phyloP scores from a whole-genome alignment of 164 flowering plant genomes.

The Santalum album region DNA sequence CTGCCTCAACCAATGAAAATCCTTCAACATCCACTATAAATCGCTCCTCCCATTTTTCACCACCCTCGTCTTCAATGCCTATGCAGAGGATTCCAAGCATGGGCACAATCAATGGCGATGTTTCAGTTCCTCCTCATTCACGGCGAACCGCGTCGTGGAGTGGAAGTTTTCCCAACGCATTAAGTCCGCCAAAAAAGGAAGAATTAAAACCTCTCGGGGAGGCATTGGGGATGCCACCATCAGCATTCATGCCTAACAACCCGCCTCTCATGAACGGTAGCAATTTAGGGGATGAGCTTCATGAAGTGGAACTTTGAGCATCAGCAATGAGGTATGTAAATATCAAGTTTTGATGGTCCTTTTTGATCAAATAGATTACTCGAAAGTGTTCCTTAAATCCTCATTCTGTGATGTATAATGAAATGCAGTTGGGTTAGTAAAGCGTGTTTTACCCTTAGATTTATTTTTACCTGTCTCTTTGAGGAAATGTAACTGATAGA shows the following conservation, averaged over 20 bases:
- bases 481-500: background rate
- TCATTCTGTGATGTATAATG: conserved; percentile 1
- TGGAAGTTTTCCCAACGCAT: conserved; percentile 28
- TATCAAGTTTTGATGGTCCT: conserved; percentile 28
- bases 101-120: conserved; percentile 39
- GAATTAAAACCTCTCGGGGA: conserved; percentile 41
- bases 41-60: conserved; percentile 23
- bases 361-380: conserved; percentile 5
- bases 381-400: background rate
- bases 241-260: conserved; percentile 30
- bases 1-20: conserved; percentile 18
- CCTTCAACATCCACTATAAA: conserved; percentile 26
- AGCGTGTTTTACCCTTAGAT: no score
- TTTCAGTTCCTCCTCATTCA: conserved; percentile 28
- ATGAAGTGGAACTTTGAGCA: conserved; percentile 65
- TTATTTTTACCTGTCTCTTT: no score
- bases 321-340: conserved; percentile 20
- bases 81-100: conserved; percentile 28
- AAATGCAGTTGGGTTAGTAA: conserved; percentile 3
- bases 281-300: conserved; percentile 55
- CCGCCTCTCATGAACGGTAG: conserved; percentile 28
- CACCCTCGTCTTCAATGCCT: background rate
- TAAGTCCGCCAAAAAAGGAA: conserved; percentile 18
- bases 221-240: conserved; percentile 33
- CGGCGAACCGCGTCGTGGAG: conserved; percentile 89